A percentile compares a stretch with the other conserved stretches of the same genome.
Conservation (phyloP, 1,284 basidiomycete species). For the Vanrija pseudolonga region DNA sequence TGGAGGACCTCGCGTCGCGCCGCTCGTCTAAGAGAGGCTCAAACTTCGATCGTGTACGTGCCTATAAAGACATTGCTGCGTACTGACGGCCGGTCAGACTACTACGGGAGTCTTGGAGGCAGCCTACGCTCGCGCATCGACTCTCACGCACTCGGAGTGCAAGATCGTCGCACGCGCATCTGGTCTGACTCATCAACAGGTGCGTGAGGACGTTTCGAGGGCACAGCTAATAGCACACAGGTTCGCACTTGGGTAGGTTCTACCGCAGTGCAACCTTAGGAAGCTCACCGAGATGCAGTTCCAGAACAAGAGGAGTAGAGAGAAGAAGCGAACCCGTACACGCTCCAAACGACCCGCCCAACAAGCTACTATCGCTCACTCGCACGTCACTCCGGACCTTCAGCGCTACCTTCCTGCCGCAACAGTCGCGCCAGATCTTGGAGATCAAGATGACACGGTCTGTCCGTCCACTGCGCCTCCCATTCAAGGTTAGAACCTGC, state of each 20-base stretch:
- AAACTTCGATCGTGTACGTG: no score
- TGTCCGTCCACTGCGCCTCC: no score
- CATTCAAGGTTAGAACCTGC: no score
- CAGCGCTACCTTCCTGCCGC: no score
- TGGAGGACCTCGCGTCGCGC: not conserved
- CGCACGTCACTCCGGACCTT: no score
- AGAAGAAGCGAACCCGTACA: not conserved
- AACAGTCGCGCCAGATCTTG: no score
- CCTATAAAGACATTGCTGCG: no score
- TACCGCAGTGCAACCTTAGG: not conserved
- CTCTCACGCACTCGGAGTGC: conserved; percentile 23
- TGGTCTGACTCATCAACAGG: conserved; percentile 29
- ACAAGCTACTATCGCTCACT: no score
- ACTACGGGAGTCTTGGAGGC: conserved; percentile 15
- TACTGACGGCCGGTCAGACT: conserved; percentile 3
- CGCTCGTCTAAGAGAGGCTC: no score
- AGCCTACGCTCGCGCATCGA: conserved; percentile 19
- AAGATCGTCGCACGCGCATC: conserved; percentile 23
- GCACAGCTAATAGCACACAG: conserved; percentile 7
- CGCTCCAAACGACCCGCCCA: not conserved
- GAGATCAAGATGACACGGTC: no score
- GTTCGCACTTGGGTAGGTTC: conserved; percentile 39
- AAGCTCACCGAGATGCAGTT: conserved; percentile 11
- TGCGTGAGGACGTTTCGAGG: conserved; percentile 12
- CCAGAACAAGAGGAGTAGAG: conserved; percentile 27